These are phyloP conservation scores for Saccharomyces uvarum DNA, from an alignment of 1,139 yeast species.

Conservation along the genomic window DNA sequence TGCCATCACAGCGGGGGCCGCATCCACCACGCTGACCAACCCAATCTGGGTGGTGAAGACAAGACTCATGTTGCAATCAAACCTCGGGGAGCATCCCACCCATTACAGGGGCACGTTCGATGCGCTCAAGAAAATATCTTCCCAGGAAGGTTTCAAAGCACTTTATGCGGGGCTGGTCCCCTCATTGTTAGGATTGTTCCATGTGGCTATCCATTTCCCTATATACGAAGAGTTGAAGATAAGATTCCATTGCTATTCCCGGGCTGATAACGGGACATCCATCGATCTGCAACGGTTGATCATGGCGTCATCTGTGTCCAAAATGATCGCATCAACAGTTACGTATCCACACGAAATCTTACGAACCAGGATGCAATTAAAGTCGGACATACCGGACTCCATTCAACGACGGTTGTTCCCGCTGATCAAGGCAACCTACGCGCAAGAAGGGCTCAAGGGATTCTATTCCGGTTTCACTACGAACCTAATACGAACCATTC, in stretches of 20 bases:
- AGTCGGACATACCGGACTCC: conserved; percentile 26
- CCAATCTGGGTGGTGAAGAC: conserved; percentile 72
- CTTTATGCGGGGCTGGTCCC: conserved; percentile 89
- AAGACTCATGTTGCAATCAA: conserved; percentile 78
- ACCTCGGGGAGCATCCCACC: conserved; percentile 24
- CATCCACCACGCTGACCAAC: conserved; percentile 76
- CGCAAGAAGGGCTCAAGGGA: conserved; percentile 69
- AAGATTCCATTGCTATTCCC: conserved; percentile 32
- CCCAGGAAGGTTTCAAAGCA: conserved; percentile 68
- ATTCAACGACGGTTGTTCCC: conserved; percentile 34
- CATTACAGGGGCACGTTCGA: conserved; percentile 74
- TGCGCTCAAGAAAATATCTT: conserved; percentile 73
- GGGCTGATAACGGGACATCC: conserved; percentile 7
- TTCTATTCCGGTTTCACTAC: conserved; percentile 87
- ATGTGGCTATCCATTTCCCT: conserved; percentile 96
- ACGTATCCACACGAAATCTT: conserved; percentile 96
- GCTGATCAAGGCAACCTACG: conserved; percentile 46
- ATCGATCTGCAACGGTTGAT: conserved; percentile 43
- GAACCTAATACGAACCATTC: conserved; percentile 83
- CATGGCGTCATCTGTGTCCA: conserved; percentile 71
- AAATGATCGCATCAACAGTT: conserved; percentile 79
- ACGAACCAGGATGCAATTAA: conserved; percentile 78
- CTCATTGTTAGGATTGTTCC: conserved; percentile 80
- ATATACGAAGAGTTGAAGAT: conserved; percentile 77
- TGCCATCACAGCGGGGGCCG: conserved; percentile 85